phyloP scores from a whole-genome alignment of 306 rosid genomes.

The Ziziphus jujuba region DNA sequence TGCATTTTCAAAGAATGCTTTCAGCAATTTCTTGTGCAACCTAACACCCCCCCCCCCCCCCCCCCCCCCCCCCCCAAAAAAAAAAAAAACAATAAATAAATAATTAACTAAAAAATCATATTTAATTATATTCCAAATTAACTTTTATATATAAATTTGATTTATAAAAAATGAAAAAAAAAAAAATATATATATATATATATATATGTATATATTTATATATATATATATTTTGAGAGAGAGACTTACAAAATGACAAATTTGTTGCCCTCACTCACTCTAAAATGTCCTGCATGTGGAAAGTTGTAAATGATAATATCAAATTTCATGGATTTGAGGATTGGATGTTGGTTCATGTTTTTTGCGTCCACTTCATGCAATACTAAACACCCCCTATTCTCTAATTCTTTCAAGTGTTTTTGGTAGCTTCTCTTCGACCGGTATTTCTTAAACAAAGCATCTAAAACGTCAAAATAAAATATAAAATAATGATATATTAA shows the following conservation, averaged over 20 bases:
- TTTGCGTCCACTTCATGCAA: constrained; percentile 20
- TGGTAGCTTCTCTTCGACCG: background rate
- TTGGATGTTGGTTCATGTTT: constrained; percentile 16
- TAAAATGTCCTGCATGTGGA: constrained; percentile 35
- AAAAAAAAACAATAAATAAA: too few species aligned
- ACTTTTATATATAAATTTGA: too few species aligned
- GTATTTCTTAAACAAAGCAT: background rate
- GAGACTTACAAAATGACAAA: constrained; percentile 9
- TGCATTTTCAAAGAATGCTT: constrained; percentile 21
- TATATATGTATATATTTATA: too few species aligned
- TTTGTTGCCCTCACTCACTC: constrained; percentile 13
- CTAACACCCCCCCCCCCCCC: too few species aligned
- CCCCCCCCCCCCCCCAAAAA: too few species aligned
- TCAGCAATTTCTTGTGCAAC: constrained; percentile 21
- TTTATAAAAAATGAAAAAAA: too few species aligned
- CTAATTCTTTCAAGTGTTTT: constrained; percentile 12
- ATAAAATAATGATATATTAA: too few species aligned
- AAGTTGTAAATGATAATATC: constrained; percentile 33
- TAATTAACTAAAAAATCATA: too few species aligned
- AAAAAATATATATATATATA: too few species aligned
- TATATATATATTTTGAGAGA: too few species aligned
- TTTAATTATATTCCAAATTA: too few species aligned
- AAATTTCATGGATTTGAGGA: constrained; percentile 7
- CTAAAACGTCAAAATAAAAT: background rate
- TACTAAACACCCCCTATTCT: constrained; percentile 13